A percentile compares a stretch with the other conserved stretches of the same genome.
These are phyloP conservation scores for Nemania sp. DNA, from an alignment of 2,329 filamentous ascomycete genomes.

Conservation along the genomic window DNA sequence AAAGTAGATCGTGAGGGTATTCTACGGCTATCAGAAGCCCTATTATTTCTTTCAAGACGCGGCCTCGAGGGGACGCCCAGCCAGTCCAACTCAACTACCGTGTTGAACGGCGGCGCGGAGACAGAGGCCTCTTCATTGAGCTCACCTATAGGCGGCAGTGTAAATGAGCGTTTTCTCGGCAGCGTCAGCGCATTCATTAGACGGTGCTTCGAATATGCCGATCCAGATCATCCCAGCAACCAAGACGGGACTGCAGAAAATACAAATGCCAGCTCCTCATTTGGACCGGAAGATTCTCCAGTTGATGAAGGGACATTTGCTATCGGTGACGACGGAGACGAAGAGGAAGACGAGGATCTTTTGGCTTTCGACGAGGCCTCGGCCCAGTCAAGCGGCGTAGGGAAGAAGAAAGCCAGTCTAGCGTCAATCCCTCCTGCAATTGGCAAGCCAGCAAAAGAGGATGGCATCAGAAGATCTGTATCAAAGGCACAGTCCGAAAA, in stretches of 20 bases:
- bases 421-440: constrained; percentile 41
- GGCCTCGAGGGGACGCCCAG: constrained; percentile 77
- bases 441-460: constrained; percentile 33
- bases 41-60: constrained; percentile 88
- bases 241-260: constrained; percentile 43
- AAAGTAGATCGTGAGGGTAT: constrained; percentile 95
- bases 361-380: constrained; percentile 59
- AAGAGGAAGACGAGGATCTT: constrained; percentile 53
- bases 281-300: constrained; percentile 30
- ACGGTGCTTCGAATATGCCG: constrained; percentile 96
- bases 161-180: constrained; percentile 86
- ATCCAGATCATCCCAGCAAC: constrained; percentile 78
- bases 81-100: constrained; percentile 62
- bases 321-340: constrained; percentile 67
- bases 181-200: constrained; percentile 96
- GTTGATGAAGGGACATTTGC: constrained; percentile 62
- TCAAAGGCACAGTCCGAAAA: constrained; percentile 72
- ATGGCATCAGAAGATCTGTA: constrained; percentile 42
- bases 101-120: constrained; percentile 51
- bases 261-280: constrained; percentile 36
- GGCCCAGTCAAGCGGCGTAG: constrained; percentile 44
- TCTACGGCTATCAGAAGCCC: constrained; percentile 86
- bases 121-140: constrained; percentile 42
- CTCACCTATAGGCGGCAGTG: constrained; percentile 56
- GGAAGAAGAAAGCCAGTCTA: constrained; percentile 48